These are phyloP conservation scores for Phialophora chinensis DNA, from an alignment of 2,329 filamentous ascomycete genomes.

Conservation along the genomic window DNA sequence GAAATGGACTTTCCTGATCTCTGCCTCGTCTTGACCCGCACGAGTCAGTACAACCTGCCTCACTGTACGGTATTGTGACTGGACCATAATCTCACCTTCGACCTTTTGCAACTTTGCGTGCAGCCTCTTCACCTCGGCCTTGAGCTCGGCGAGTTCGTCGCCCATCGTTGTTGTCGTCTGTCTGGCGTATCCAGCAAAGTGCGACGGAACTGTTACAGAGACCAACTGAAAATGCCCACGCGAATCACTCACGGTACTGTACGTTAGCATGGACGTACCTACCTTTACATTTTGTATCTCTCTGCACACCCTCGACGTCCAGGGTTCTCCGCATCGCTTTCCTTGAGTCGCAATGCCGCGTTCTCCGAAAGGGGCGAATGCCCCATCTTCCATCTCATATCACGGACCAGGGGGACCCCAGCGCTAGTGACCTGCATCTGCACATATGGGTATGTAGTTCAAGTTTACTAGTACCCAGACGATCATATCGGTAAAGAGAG, in stretches of 20 bases:
- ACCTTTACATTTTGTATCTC: background rate
- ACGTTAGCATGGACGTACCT: background rate
- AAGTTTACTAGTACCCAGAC: no score
- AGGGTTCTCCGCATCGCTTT: conserved; percentile 10
- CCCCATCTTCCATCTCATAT: conserved; percentile 22
- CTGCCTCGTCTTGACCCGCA: conserved; percentile 55
- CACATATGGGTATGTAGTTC: background rate
- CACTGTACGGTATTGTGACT: background rate
- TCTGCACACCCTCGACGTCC: background rate
- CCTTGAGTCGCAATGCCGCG: background rate
- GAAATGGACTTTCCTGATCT: conserved; percentile 62
- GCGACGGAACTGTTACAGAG: background rate
- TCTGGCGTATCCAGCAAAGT: background rate
- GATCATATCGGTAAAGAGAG: no score
- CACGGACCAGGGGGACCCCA: background rate
- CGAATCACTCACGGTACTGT: background rate
- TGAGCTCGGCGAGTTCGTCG: conserved; percentile 31
- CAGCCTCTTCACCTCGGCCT: conserved; percentile 32
- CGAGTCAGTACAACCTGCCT: background rate
- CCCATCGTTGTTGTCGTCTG: conserved; percentile 19
- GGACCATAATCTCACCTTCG: conserved; percentile 20
- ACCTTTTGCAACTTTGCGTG: conserved; percentile 33
- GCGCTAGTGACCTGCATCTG: conserved; percentile 7
- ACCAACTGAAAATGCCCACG: background rate
- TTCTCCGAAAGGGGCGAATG: conserved; percentile 32